Conservation (phyloP, 257 asterid species). For the Fraxinus cuspidata region DNA sequence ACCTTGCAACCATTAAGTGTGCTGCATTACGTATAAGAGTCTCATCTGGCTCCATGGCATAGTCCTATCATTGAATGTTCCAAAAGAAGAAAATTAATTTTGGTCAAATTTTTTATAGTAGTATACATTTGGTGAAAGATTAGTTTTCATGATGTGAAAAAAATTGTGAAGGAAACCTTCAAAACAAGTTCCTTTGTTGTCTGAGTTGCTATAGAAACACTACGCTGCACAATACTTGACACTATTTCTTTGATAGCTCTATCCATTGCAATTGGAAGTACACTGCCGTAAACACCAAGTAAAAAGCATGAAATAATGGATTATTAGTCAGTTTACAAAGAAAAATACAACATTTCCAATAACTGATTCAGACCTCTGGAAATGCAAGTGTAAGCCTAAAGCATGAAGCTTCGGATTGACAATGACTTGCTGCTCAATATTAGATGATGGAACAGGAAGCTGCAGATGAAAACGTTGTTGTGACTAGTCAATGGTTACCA, state of each 20-base stretch:
- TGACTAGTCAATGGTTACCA: slow-evolving; percentile 10
- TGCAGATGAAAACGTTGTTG: slow-evolving; percentile 35
- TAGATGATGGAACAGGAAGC: slow-evolving; percentile 80
- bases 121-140: neutral
- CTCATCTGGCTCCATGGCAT: slow-evolving; percentile 97
- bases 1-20: slow-evolving; percentile 95
- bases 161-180: slow-evolving; percentile 51
- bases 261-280: slow-evolving; percentile 93
- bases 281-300: slow-evolving; percentile 50
- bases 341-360: slow-evolving; percentile 18
- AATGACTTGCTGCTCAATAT: slow-evolving; percentile 89
- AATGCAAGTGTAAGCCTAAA: slow-evolving; percentile 67
- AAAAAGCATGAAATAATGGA: neutral
- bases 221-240: slow-evolving; percentile 84
- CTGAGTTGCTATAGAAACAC: slow-evolving; percentile 97
- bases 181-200: slow-evolving; percentile 94
- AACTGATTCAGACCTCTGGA: slow-evolving; percentile 73
- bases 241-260: slow-evolving; percentile 96
- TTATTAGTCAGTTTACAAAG: neutral
- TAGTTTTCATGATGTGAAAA: neutral
- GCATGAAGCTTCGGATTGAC: slow-evolving; percentile 82
- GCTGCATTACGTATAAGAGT: slow-evolving; percentile 90
- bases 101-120: neutral
- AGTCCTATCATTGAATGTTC: slow-evolving; percentile 57
- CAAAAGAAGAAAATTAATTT: slow-evolving; percentile 10